Evolutionary conservation across 2,329 filamentous ascomycete genomes (phyloP), one percentile per base, ranked within the genome.

Genomic region (Talaromyces sp.): DNA sequence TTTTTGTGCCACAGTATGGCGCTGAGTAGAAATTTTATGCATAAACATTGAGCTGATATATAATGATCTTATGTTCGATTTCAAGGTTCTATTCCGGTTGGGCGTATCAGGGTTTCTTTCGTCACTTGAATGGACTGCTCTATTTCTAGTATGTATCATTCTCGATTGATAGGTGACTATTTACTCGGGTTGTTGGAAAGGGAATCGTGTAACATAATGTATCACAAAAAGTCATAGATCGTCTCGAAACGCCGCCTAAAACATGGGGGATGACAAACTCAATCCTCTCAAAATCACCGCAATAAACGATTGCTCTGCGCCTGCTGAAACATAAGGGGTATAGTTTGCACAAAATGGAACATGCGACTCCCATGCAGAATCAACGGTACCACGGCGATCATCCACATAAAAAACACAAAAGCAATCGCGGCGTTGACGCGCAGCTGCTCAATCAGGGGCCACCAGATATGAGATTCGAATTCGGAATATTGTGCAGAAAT

Each of bases 341-440:
- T 66, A 63, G 54, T 59, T 41, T 59, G 47, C n/a, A 66, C 45
- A 33, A 66, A 66, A 50, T 35, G 59, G 31, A 67, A 67, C n/a
- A 74, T 67, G 1, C 68, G 67, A 47, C 73, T 72, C 3, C 76
- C 75, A 68, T 78, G 76, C 17, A 77, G 67, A 35, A 78, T 72
- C 66, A 77, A 68, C 17, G 77, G 76, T 13, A 78, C 69, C 19
- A 77, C 76, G 7, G 76, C 72, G 56, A 78, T 73, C 66, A 77
- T 45, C 76, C 76, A 78, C 70, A 78, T 75, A 15, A 72, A 67
- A 67, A 72, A 77, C 11, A 77, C 73, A 31, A 77, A 60, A 3
- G 70, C 71, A n/a, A 77, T 69, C 1, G 76, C 75, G 19, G 71
- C 63, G 33, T 69, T 67, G 15, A 78, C 66, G 2, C 69, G 67